A percentile compares a stretch with the other conserved stretches of the same genome.
phyloP scores from a whole-genome alignment of 768 basidiomycete genomes.

The Lactarius sp. region DNA sequence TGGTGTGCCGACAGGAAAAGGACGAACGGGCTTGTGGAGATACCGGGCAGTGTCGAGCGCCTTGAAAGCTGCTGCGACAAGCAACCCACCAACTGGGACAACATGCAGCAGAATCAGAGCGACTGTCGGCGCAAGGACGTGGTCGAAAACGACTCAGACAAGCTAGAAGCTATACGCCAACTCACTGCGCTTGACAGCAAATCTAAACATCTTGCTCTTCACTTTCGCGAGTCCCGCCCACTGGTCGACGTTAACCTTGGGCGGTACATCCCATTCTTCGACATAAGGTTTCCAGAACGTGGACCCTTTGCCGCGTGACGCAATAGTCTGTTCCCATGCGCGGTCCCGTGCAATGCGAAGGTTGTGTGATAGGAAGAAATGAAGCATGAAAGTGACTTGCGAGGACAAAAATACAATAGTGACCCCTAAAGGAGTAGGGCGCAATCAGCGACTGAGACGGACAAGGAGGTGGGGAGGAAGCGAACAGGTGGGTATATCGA shows the following conservation, averaged over 20 bases:
- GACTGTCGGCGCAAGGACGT: constrained; percentile 35
- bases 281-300: constrained; percentile 84
- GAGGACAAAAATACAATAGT: constrained; percentile 66
- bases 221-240: constrained; percentile 33
- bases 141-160: constrained; percentile 4
- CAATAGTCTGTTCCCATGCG: constrained; percentile 78
- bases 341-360: constrained; percentile 72
- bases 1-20: background rate
- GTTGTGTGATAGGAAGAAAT: constrained; percentile 81
- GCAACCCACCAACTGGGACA: constrained; percentile 57
- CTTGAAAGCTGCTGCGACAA: constrained; percentile 59
- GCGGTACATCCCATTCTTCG: constrained; percentile 73
- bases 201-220: constrained; percentile 38
- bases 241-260: constrained; percentile 35
- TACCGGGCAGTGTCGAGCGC: constrained; percentile 61
- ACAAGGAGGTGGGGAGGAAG: constrained; percentile 19
- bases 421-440: constrained; percentile 49
- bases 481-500: constrained; percentile 66
- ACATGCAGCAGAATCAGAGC: constrained; percentile 59
- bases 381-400: constrained; percentile 70
- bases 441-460: constrained; percentile 13
- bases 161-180: background rate
- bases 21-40: constrained; percentile 61
- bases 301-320: constrained; percentile 73
- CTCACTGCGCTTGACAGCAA: constrained; percentile 46